Conservation (phyloP, 78 protist genomes). For the Chrysochromulina parva region DNA sequence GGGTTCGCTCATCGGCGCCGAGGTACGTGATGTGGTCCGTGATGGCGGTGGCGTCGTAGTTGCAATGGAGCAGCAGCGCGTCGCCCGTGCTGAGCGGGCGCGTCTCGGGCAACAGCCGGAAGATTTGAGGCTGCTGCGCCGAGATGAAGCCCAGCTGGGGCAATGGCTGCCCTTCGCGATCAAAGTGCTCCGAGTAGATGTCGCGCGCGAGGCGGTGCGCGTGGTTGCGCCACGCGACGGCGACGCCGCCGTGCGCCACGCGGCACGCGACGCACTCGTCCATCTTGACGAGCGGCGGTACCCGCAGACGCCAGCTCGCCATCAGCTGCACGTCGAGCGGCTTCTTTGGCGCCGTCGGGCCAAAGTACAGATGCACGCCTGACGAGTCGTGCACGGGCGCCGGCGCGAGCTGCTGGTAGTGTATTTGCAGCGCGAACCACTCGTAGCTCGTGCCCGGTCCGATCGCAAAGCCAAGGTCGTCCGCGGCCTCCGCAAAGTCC, state of each 20-base stretch:
- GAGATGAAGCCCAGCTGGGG: background rate
- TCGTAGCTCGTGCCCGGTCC: background rate
- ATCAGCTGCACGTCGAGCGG: background rate
- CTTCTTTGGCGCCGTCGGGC: background rate
- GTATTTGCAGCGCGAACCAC: background rate
- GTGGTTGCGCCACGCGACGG: background rate
- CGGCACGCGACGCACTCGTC: conserved; percentile 24
- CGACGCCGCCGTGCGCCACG: background rate
- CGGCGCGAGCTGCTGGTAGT: background rate
- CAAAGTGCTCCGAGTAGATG: background rate
- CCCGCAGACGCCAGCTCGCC: background rate
- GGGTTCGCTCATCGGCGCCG: background rate
- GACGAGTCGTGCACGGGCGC: background rate
- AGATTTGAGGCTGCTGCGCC: background rate
- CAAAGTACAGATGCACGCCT: background rate
- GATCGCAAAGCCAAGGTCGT: background rate
- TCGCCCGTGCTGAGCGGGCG: background rate
- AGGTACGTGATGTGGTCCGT: background rate
- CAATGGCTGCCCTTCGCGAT: background rate
- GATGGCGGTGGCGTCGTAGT: background rate
- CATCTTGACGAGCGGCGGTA: background rate
- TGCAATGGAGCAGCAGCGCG: background rate
- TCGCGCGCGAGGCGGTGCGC: conserved; percentile 20
- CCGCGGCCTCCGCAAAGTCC: background rate
- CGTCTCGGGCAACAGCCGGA: background rate